Evolutionary conservation across 2,329 filamentous ascomycete species (phyloP), one percentile per base, ranked within the genome.

Genomic region (Apiospora kogelbergensis): DNA sequence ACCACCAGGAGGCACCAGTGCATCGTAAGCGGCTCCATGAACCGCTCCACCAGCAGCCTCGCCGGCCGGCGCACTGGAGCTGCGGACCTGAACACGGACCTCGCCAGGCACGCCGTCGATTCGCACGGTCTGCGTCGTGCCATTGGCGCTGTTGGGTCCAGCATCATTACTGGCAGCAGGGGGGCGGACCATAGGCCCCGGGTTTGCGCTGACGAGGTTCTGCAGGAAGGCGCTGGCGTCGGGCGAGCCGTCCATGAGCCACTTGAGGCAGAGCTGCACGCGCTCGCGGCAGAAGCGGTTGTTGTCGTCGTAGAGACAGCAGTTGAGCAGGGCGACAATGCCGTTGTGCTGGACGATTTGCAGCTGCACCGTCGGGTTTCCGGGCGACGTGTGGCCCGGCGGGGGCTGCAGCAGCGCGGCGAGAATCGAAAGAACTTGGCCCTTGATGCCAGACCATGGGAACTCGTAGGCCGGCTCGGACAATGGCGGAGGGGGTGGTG

Each of bases 261-360:
- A 97, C 77, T 95, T 95, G n/a, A 97, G 85, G 73, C 93, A 95
- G 78, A 97, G 90, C 65, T 95, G 93, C 2, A 94, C 93, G 72
- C 95, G 93, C 79, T 98, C 95, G 75, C 95, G 93, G 72, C 97
- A 95, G 77, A 95, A 98, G 0, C 94, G 94, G 76, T 98, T 98
- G 81, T 97, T 90, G 74, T 95, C 94, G 77, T 98, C 95, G 77
- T 96, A 96, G 41, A 90, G 88, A 75, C 94, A 98, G 80, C 94
- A 97, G 76, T 94, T 94, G 20, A 98, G 87, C 24, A 98, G 86
- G 0, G 93, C 91, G 73, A 97, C 93, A 57, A 98, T 92, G 53
- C 95, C 95, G 72, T 94, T 93, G 74, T 95, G 89, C 65, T 90
- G 88, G 60, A 97, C 89, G 71, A 98, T 93, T 78, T 98, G 95